Conservation (phyloP, 2,329 filamentous ascomycete genomes). For the Sphaceloma murrayae region DNA sequence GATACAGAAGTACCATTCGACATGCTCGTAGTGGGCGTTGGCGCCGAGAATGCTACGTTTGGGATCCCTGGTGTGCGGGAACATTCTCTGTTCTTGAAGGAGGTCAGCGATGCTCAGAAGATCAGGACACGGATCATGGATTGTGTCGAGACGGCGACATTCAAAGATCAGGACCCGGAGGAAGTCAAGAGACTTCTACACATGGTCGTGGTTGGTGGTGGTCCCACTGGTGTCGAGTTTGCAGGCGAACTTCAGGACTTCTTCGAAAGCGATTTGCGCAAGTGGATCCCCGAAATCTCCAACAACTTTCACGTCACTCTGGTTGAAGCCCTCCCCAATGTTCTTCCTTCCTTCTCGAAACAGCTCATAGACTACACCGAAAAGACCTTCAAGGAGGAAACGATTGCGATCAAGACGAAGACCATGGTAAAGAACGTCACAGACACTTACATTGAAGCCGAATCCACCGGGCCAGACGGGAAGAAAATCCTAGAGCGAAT, state of each 20-base stretch:
- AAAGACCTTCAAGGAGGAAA: conserved; percentile 97
- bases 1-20: conserved; percentile 92
- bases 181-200: conserved; percentile 91
- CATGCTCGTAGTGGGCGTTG: conserved; percentile 89
- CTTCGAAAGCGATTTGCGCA: conserved; percentile 96
- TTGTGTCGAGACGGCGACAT: conserved; percentile 94
- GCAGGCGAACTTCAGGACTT: conserved; percentile 97
- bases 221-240: conserved; percentile 95
- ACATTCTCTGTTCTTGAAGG: conserved; percentile 96
- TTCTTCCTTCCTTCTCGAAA: conserved; percentile 97
- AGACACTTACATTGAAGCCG: conserved; percentile 84
- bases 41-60: conserved; percentile 97
- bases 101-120: conserved; percentile 88
- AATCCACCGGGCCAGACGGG: conserved; percentile 71
- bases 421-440: conserved; percentile 98
- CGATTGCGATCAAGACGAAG: conserved; percentile 94
- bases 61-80: conserved; percentile 91
- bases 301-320: conserved; percentile 95
- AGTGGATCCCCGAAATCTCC: conserved; percentile 92
- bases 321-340: conserved; percentile 92
- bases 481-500: conserved; percentile 72
- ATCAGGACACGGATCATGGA: conserved; percentile 99
- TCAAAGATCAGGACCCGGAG: conserved; percentile 85
- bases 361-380: conserved; percentile 99
- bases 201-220: conserved; percentile 83